These are phyloP conservation scores for Corchorus capsularis DNA, from an alignment of 345 rosid genomes.

Conservation along the genomic window DNA sequence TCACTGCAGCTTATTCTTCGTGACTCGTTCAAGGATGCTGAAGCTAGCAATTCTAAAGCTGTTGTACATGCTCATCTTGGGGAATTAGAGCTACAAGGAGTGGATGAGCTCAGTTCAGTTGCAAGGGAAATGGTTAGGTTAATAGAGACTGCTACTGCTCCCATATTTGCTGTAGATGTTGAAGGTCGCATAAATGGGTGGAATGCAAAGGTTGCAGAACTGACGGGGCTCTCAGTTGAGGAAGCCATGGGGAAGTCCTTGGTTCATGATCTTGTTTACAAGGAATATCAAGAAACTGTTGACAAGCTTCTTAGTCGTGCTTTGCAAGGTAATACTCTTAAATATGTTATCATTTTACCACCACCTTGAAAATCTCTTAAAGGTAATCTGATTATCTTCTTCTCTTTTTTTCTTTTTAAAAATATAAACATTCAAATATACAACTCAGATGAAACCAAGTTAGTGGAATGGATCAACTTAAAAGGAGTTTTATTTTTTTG, in stretches of 20 bases:
- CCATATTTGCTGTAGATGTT: conserved; percentile 92
- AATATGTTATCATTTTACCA: conserved; percentile 11
- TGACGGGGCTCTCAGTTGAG: conserved; percentile 87
- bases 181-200: conserved; percentile 89
- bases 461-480: background rate
- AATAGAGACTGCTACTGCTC: conserved; percentile 96
- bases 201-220: conserved; percentile 92
- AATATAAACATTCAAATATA: conserved; percentile 13
- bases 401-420: background rate
- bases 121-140: conserved; percentile 99
- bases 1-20: conserved; percentile 95
- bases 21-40: conserved; percentile 82
- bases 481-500: conserved; percentile 4
- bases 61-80: conserved; percentile 48
- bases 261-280: conserved; percentile 73
- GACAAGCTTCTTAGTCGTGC: conserved; percentile 74
- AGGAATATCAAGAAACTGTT: conserved; percentile 76
- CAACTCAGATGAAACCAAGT: conserved; percentile 4
- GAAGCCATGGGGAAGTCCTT: conserved; percentile 96
- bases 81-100: conserved; percentile 69
- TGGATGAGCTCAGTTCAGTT: conserved; percentile 91
- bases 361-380: background rate
- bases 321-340: conserved; percentile 63
- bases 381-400: conserved; percentile 14
- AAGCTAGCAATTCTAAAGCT: conserved; percentile 73